Percentiles rank a stretch among this genome's conserved stretches.
Evolutionary conservation across 352 stramenopile species (phyloP).

Genomic region (Phytophthora cajani): DNA sequence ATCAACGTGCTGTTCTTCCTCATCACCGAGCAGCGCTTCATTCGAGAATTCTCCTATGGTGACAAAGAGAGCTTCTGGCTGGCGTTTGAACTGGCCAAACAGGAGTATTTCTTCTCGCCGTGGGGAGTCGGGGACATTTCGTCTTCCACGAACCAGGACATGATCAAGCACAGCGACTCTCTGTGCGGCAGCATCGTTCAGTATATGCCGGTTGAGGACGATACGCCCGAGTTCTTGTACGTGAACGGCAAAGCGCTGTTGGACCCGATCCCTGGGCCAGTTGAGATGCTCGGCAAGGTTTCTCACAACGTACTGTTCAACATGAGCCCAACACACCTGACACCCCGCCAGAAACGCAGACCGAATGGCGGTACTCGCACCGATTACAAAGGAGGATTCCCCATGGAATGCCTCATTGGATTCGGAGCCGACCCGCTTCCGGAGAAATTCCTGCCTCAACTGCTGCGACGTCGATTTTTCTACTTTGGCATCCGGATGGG

Average conservation of each 20-base stretch:
- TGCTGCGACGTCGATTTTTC: constrained; percentile 42
- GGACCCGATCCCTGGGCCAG: constrained; percentile 30
- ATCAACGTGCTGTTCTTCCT: constrained; percentile 48
- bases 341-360: constrained; percentile 19
- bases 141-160: constrained; percentile 33
- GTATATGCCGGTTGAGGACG: constrained; percentile 33
- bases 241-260: constrained; percentile 27
- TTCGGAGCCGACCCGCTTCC: constrained; percentile 35
- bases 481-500: constrained; percentile 38
- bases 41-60: constrained; percentile 48
- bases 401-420: constrained; percentile 39
- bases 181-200: constrained; percentile 44
- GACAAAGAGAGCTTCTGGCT: constrained; percentile 55
- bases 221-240: constrained; percentile 22
- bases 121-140: constrained; percentile 35
- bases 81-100: constrained; percentile 46
- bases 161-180: constrained; percentile 31
- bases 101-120: constrained; percentile 54
- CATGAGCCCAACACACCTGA: constrained; percentile 31
- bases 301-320: constrained; percentile 31
- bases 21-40: constrained; percentile 43
- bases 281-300: constrained; percentile 15
- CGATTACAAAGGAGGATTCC: constrained; percentile 15
- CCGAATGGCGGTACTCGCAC: constrained; percentile 7
- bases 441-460: constrained; percentile 21